Percentiles rank a stretch among this genome's conserved stretches.
phyloP scores from a whole-genome alignment of 768 basidiomycete species.

The Russula foetens region DNA sequence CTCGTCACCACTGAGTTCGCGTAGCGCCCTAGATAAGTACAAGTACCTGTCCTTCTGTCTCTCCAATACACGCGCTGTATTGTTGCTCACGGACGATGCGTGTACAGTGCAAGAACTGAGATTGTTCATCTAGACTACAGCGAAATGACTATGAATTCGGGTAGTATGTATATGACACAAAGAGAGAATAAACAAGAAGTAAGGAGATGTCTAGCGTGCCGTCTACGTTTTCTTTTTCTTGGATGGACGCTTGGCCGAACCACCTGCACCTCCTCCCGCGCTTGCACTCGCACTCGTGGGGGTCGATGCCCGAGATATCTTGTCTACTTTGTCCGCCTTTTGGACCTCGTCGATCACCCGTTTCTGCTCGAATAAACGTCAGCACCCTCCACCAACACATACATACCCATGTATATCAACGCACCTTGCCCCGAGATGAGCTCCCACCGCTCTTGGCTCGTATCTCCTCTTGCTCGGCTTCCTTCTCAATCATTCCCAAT shows the following conservation, averaged over 20 bases:
- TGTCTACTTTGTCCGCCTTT: slow-evolving; percentile 36
- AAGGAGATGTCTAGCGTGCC: background rate
- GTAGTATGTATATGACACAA: background rate
- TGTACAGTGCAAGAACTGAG: background rate
- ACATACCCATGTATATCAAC: slow-evolving; percentile 16
- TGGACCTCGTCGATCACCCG: slow-evolving; percentile 63
- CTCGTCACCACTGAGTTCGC: no score
- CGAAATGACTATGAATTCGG: background rate
- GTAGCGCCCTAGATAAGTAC: no score
- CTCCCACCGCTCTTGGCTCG: slow-evolving; percentile 44
- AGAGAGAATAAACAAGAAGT: background rate
- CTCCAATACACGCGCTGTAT: no score
- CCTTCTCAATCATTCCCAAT: slow-evolving; percentile 87
- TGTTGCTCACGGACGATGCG: background rate
- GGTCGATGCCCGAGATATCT: slow-evolving; percentile 49
- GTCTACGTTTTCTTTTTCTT: slow-evolving; percentile 62
- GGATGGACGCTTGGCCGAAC: slow-evolving; percentile 40
- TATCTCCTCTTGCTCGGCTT: slow-evolving; percentile 67
- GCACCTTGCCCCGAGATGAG: slow-evolving; percentile 52
- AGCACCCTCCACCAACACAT: background rate
- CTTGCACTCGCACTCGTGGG: slow-evolving; percentile 42
- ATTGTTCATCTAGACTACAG: background rate
- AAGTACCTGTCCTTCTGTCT: no score
- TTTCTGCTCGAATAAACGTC: slow-evolving; percentile 39
- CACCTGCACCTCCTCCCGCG: slow-evolving; percentile 36